phyloP scores from a whole-genome alignment of 2,329 filamentous ascomycete genomes.

The Ophiostoma sp. region DNA sequence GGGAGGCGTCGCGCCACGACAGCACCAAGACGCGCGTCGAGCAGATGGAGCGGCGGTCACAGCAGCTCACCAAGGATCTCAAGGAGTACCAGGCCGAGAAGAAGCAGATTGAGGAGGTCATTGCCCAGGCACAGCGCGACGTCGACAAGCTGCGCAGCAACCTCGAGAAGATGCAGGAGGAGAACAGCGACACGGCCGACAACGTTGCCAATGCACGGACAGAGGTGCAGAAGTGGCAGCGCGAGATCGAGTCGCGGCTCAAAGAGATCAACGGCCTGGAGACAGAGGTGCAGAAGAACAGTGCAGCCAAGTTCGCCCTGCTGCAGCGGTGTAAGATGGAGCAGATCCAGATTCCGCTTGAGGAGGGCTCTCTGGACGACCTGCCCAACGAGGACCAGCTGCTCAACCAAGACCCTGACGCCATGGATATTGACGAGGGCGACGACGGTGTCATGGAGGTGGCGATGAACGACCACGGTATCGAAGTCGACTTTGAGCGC shows the following conservation, averaged over 20 bases:
- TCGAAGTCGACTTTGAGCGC: slow-evolving; percentile 80
- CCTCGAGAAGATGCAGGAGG: slow-evolving; percentile 66
- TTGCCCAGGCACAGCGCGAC: slow-evolving; percentile 72
- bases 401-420: slow-evolving; percentile 74
- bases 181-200: slow-evolving; percentile 68
- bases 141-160: slow-evolving; percentile 73
- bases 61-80: slow-evolving; percentile 68
- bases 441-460: slow-evolving; percentile 62
- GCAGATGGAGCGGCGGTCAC: slow-evolving; percentile 64
- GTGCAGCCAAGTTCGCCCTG: slow-evolving; percentile 77
- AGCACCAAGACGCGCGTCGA: slow-evolving; percentile 69
- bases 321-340: slow-evolving; percentile 90
- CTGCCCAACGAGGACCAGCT: slow-evolving; percentile 85
- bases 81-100: slow-evolving; percentile 71
- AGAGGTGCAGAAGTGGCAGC: slow-evolving; percentile 80
- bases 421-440: slow-evolving; percentile 86
- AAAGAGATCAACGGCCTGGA: slow-evolving; percentile 80
- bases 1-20: slow-evolving; percentile 54
- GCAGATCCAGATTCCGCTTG: slow-evolving; percentile 82
- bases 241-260: slow-evolving; percentile 71
- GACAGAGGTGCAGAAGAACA: slow-evolving; percentile 81
- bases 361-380: slow-evolving; percentile 74
- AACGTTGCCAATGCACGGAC: slow-evolving; percentile 75
- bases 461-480: slow-evolving; percentile 83
- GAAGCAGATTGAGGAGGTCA: slow-evolving; percentile 68